Conservation (phyloP, 2,329 filamentous ascomycete genomes). For the Hypoxylon sp. region DNA sequence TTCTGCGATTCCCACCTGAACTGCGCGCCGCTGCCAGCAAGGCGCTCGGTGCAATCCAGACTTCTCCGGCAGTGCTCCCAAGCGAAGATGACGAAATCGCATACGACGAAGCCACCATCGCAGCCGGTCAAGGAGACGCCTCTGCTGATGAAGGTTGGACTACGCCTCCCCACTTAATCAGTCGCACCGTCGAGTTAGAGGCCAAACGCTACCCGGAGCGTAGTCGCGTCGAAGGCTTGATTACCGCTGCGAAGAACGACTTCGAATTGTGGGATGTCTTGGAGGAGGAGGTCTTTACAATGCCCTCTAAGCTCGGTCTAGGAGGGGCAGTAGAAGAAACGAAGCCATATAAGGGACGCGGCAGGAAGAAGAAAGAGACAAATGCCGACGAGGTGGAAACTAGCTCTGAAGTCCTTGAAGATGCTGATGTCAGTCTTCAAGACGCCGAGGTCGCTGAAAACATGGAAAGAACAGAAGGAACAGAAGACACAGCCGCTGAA, state of each 20-base stretch:
- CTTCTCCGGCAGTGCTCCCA: not conserved
- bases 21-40: conserved; percentile 56
- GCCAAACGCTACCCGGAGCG: conserved; percentile 61
- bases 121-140: conserved; percentile 1
- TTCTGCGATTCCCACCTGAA: conserved; percentile 57
- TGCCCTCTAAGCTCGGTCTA: conserved; percentile 69
- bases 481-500: conserved; percentile 5
- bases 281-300: conserved; percentile 74
- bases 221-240: conserved; percentile 63
- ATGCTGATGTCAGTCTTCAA: not conserved
- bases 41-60: conserved; percentile 54
- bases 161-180: conserved; percentile 40
- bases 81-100: conserved; percentile 4
- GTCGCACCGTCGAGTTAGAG: conserved; percentile 54
- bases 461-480: conserved; percentile 4
- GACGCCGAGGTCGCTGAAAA: not conserved
- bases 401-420: not conserved
- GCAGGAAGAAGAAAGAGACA: not conserved
- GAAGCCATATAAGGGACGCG: not conserved
- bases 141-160: conserved; percentile 41
- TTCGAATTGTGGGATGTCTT: conserved; percentile 75
- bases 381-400: not conserved
- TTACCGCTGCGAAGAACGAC: conserved; percentile 70
- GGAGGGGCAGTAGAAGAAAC: conserved; percentile 39
- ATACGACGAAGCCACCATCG: conserved; percentile 17